phyloP scores from a whole-genome alignment of 31 red algal species.

The Asparagopsis taxiformis region DNA sequence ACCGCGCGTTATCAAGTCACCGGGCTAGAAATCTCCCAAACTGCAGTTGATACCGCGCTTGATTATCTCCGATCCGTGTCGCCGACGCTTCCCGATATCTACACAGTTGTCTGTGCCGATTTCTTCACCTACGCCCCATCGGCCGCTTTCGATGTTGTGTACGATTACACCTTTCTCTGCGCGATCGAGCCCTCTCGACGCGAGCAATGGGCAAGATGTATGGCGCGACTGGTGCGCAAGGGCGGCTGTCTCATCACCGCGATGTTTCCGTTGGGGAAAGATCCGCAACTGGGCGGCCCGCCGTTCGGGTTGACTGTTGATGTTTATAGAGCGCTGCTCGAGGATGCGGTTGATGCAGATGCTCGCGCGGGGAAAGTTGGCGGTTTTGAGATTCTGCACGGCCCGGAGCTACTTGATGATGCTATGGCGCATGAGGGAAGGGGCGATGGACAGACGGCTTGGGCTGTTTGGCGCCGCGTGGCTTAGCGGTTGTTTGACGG shows the following conservation, averaged over 20 bases:
- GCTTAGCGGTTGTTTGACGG: neutral
- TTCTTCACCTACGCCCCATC: slow-evolving; percentile 61
- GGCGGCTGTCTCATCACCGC: slow-evolving; percentile 63
- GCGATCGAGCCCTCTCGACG: slow-evolving; percentile 48
- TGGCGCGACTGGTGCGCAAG: slow-evolving; percentile 30
- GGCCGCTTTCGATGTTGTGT: slow-evolving; percentile 38
- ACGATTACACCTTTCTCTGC: slow-evolving; percentile 90
- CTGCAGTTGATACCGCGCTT: slow-evolving; percentile 23
- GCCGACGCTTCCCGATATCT: slow-evolving; percentile 14
- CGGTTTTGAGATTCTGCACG: slow-evolving; percentile 25
- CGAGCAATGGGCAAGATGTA: slow-evolving; percentile 48
- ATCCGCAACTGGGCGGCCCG: slow-evolving; percentile 39
- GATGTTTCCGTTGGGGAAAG: slow-evolving; percentile 72
- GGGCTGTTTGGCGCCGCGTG: slow-evolving; percentile 40
- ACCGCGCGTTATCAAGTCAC: slow-evolving; percentile 35
- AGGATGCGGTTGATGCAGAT: slow-evolving; percentile 26
- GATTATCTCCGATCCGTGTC: slow-evolving; percentile 14
- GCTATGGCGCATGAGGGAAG: slow-evolving; percentile 10
- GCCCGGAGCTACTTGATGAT: slow-evolving; percentile 8
- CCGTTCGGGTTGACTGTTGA: slow-evolving; percentile 64
- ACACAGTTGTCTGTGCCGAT: slow-evolving; percentile 41
- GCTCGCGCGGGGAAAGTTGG: neutral
- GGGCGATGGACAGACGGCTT: slow-evolving; percentile 10
- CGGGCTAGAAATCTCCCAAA: slow-evolving; percentile 59
- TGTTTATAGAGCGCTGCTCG: slow-evolving; percentile 31